These are phyloP conservation scores for Fusarium phyllophilum DNA, from an alignment of 2,329 filamentous ascomycete genomes.

Conservation along the genomic window DNA sequence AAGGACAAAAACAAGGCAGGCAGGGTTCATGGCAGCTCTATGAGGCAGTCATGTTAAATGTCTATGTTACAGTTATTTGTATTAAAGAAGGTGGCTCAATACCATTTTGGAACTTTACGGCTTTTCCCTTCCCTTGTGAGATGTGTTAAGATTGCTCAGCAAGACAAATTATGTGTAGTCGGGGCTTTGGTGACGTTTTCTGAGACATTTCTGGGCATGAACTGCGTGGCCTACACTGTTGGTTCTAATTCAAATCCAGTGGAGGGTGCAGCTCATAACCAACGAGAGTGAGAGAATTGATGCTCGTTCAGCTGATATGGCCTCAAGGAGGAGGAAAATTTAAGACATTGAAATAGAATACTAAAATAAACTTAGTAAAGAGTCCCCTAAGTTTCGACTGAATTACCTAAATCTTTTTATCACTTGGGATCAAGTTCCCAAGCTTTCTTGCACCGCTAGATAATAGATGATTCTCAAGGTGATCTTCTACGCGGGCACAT, in stretches of 20 bases:
- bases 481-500: background rate
- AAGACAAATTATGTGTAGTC: background rate
- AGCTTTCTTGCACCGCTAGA: background rate
- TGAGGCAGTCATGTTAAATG: conserved; percentile 34
- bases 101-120: conserved; percentile 23
- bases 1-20: conserved; percentile 38
- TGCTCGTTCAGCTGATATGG: background rate
- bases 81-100: conserved; percentile 30
- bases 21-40: conserved; percentile 37
- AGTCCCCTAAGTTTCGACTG: background rate
- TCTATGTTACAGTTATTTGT: conserved; percentile 27
- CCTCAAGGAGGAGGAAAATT: background rate
- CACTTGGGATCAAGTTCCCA: background rate
- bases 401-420: background rate
- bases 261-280: background rate
- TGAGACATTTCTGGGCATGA: background rate
- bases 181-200: background rate
- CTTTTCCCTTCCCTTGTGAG: background rate
- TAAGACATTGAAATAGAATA: background rate
- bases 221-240: background rate
- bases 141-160: background rate
- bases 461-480: background rate
- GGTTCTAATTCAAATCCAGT: background rate
- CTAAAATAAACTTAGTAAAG: background rate
- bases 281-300: background rate